Evolutionary conservation across 2,329 filamentous ascomycete species (phyloP).

Genomic region (Aspergillus neoniger): DNA sequence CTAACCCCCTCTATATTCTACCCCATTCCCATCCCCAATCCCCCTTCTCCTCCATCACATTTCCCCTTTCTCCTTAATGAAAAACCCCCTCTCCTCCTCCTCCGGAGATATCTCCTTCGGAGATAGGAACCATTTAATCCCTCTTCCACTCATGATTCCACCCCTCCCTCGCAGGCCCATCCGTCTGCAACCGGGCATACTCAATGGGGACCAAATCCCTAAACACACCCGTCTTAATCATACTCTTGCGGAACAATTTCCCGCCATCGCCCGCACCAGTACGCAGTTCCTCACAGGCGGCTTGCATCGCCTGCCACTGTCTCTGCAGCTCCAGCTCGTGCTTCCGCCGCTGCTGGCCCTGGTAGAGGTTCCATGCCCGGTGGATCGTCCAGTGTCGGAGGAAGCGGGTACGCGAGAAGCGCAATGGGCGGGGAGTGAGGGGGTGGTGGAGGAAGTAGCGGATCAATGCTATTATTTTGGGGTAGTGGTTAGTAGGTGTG

Average conservation of each 20-base stretch:
- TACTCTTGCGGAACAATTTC: constrained; percentile 78
- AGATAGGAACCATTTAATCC: constrained; percentile 26
- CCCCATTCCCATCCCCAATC: neutral
- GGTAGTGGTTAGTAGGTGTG: constrained; percentile 19
- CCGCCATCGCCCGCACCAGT: constrained; percentile 52
- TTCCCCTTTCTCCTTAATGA: too few relatives aligned
- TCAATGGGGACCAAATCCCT: constrained; percentile 80
- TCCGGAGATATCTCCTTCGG: neutral
- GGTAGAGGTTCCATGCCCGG: constrained; percentile 86
- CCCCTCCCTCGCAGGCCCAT: constrained; percentile 73
- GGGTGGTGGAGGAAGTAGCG: constrained; percentile 71
- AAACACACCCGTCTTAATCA: constrained; percentile 87
- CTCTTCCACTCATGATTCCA: constrained; percentile 95
- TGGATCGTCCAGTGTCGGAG: constrained; percentile 99
- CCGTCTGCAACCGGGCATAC: constrained; percentile 73
- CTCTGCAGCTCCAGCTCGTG: constrained; percentile 73
- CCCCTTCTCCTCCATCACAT: too few relatives aligned
- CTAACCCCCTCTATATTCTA: neutral
- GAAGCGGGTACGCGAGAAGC: constrained; percentile 82
- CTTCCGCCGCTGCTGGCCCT: constrained; percentile 65
- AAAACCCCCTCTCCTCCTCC: neutral
- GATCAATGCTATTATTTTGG: constrained; percentile 55
- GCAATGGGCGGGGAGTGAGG: constrained; percentile 72
- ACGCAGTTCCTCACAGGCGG: constrained; percentile 81
- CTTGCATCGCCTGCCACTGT: constrained; percentile 78